Percentiles rank a stretch among this genome's conserved stretches.
These are phyloP conservation scores for Hypoxylon lienhwacheense DNA, from an alignment of 495 filamentous ascomycete species.

Conservation along the genomic window DNA sequence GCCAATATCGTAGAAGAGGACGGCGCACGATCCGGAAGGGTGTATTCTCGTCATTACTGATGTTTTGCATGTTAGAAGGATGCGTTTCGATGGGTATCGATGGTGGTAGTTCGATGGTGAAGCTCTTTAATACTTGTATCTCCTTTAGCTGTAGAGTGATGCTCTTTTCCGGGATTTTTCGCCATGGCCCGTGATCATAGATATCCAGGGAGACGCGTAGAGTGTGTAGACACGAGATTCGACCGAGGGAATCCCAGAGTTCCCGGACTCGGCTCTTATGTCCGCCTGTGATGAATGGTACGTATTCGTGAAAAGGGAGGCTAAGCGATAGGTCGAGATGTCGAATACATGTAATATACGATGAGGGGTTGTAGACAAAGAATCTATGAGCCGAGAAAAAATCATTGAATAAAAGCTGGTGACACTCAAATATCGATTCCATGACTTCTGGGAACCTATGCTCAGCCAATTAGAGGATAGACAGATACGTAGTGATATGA, in stretches of 20 bases:
- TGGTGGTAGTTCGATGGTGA: conserved; percentile 36
- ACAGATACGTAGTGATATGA: too few relatives aligned
- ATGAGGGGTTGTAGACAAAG: conserved; percentile 27
- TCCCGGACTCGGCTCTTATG: conserved; percentile 25
- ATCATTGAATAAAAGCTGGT: conserved; percentile 38
- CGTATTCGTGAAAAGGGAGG: conserved; percentile 33
- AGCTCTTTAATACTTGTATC: conserved; percentile 21
- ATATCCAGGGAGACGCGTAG: conserved; percentile 38
- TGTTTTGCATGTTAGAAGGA: conserved; percentile 22
- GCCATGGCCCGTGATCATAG: conserved; percentile 39
- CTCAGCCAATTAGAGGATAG: too few relatives aligned
- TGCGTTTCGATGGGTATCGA: conserved; percentile 29
- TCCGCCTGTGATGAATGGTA: conserved; percentile 19
- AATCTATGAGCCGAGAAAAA: conserved; percentile 39
- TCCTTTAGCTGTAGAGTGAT: conserved; percentile 19
- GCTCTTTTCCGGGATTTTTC: conserved; percentile 33
- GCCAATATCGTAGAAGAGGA: conserved; percentile 36
- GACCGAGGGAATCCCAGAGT: conserved; percentile 14
- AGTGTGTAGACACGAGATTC: conserved; percentile 33
- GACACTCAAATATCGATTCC: conserved; percentile 35
- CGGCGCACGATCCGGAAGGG: conserved; percentile 31
- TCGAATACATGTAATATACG: conserved; percentile 27
- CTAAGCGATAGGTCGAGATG: conserved; percentile 36
- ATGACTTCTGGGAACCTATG: conserved; percentile 38
- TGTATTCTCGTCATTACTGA: conserved; percentile 10